These are phyloP conservation scores for Huntiella abstrusa DNA, from an alignment of 2,329 filamentous ascomycete genomes.

Conservation along the genomic window DNA sequence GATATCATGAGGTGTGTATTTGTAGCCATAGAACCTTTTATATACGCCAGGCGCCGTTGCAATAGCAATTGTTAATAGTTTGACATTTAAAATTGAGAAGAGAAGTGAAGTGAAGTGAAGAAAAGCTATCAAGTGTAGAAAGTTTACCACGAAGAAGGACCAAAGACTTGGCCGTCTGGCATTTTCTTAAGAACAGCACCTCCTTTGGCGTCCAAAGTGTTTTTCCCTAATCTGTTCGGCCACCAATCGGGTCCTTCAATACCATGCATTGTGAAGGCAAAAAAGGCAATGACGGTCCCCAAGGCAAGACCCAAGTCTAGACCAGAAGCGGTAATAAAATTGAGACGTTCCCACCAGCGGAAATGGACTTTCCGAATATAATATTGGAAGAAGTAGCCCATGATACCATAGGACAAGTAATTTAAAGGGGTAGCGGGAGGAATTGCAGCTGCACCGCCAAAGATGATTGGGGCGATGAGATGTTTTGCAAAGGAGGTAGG, in stretches of 20 bases:
- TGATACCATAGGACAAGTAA: slow-evolving; percentile 54
- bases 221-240: slow-evolving; percentile 40
- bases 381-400: slow-evolving; percentile 54
- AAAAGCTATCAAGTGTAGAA: too few species aligned
- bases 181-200: slow-evolving; percentile 38
- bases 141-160: slow-evolving; percentile 33
- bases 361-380: slow-evolving; percentile 43
- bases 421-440: slow-evolving; percentile 54
- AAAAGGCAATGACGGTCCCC: slow-evolving; percentile 49
- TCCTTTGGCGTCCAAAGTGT: slow-evolving; percentile 42
- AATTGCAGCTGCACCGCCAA: slow-evolving; percentile 38
- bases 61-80: slow-evolving; percentile 6
- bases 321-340: slow-evolving; percentile 52
- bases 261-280: slow-evolving; percentile 45
- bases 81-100: background rate
- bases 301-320: slow-evolving; percentile 51
- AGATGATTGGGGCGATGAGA: slow-evolving; percentile 44
- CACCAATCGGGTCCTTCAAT: slow-evolving; percentile 48
- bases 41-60: slow-evolving; percentile 10
- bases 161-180: slow-evolving; percentile 38
- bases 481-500: slow-evolving; percentile 31
- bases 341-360: slow-evolving; percentile 55
- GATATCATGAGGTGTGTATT: slow-evolving; percentile 7
- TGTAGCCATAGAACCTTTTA: slow-evolving; percentile 11
- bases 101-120: too few species aligned